These are phyloP conservation scores for Rostrohypoxylon terebratum DNA, from an alignment of 495 filamentous ascomycete genomes.

Conservation along the genomic window DNA sequence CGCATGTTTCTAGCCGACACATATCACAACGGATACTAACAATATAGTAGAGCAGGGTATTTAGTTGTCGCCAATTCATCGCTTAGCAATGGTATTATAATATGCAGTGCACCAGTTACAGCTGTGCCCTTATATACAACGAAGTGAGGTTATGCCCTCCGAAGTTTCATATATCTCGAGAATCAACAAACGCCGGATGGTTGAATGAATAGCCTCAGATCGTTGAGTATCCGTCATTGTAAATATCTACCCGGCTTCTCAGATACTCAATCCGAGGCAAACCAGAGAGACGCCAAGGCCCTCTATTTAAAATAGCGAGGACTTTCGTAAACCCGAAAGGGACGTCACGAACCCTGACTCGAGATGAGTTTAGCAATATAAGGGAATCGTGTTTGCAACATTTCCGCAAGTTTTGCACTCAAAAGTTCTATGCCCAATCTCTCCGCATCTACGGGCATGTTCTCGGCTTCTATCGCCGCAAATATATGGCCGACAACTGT, in stretches of 20 bases:
- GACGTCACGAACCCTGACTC: not conserved
- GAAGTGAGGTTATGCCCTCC: not conserved
- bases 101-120: not conserved
- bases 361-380: slow-evolving; percentile 1
- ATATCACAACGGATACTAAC: not conserved
- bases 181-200: not conserved
- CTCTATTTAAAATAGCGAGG: not conserved
- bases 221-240: not conserved
- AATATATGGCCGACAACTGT: slow-evolving; percentile 68
- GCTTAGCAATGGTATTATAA: not conserved
- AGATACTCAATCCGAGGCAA: not conserved
- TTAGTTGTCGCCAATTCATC: not conserved
- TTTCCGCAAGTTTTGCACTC: slow-evolving; percentile 14
- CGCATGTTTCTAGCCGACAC: no score
- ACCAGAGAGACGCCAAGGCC: not conserved
- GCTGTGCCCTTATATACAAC: slow-evolving; percentile 1
- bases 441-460: slow-evolving; percentile 53
- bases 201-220: not conserved
- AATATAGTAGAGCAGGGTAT: not conserved
- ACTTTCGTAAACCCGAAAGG: not conserved
- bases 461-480: slow-evolving; percentile 53
- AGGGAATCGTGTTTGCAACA: slow-evolving; percentile 13
- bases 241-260: not conserved
- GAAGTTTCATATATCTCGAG: not conserved
- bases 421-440: slow-evolving; percentile 53